phyloP scores from a whole-genome alignment of 2,329 filamentous ascomycete species.

The Diaporthe vaccinii region DNA sequence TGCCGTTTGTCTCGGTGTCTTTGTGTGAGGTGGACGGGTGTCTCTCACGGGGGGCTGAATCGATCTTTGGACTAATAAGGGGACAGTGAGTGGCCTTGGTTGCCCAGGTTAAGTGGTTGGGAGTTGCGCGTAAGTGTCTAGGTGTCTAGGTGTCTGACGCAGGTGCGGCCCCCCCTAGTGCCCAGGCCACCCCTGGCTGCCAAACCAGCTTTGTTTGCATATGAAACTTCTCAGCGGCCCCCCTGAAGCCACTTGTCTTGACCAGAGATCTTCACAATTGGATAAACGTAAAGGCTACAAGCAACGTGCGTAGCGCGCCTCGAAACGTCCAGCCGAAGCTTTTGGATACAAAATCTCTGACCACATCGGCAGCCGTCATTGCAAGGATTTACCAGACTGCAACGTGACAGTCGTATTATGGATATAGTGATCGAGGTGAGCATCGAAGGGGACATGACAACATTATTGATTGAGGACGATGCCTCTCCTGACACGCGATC shows the following conservation, averaged over 20 bases:
- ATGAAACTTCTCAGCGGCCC: constrained; percentile 25
- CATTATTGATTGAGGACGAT: not conserved
- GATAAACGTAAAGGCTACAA: not conserved
- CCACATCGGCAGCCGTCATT: not conserved
- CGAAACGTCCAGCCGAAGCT: not conserved
- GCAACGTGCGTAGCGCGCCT: not conserved
- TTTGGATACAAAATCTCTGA: not conserved
- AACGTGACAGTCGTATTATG: too few species aligned
- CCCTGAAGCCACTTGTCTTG: constrained; percentile 10
- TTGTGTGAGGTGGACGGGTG: not conserved
- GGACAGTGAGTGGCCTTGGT: constrained; percentile 1
- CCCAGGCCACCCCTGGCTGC: constrained; percentile 32
- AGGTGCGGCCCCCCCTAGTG: constrained; percentile 18
- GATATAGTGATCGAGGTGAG: not conserved
- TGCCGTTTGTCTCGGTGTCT: not conserved
- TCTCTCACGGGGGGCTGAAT: constrained; percentile 6
- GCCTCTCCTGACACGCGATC: not conserved
- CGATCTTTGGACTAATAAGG: not conserved
- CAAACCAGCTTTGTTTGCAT: constrained; percentile 28
- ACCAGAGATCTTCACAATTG: not conserved
- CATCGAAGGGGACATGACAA: not conserved
- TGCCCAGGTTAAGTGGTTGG: constrained; percentile 7
- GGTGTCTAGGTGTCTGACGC: constrained; percentile 1
- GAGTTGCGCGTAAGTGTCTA: not conserved
- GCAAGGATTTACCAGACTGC: not conserved